phyloP scores from a whole-genome alignment of 257 asterid genomes.

The Fraxinus americana region DNA sequence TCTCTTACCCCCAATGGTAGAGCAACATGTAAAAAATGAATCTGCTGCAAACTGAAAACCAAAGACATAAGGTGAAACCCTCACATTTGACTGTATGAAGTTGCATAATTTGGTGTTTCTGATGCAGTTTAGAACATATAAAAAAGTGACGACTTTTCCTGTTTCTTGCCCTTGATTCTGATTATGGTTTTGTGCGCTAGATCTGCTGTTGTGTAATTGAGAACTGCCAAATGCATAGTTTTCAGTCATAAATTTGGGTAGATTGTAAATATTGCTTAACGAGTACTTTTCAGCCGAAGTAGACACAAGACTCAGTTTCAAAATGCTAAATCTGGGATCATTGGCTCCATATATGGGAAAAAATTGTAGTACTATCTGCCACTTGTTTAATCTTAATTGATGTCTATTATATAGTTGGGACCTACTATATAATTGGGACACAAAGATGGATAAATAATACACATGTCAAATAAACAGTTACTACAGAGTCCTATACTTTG shows the following conservation, averaged over 20 bases:
- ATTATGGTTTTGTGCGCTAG: not conserved
- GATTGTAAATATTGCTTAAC: conserved; percentile 8
- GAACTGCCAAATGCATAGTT: not conserved
- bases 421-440: too few species aligned
- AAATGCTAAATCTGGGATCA: not conserved
- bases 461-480: too few species aligned
- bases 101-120: conserved; percentile 22
- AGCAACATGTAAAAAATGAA: conserved; percentile 67
- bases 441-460: too few species aligned
- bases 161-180: not conserved
- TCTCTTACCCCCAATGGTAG: conserved; percentile 81
- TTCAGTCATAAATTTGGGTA: not conserved
- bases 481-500: not conserved
- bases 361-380: too few species aligned
- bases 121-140: conserved; percentile 9
- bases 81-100: conserved; percentile 11
- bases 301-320: not conserved
- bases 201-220: not conserved
- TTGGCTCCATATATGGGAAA: too few species aligned
- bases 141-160: not conserved
- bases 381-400: too few species aligned
- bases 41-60: conserved; percentile 49
- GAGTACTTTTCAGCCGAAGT: not conserved
- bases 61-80: conserved; percentile 15
- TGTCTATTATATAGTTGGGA: too few species aligned